These are phyloP conservation scores for Cyclostephanos invisitatus DNA, from an alignment of 108 stramenopile species.

Conservation along the genomic window DNA sequence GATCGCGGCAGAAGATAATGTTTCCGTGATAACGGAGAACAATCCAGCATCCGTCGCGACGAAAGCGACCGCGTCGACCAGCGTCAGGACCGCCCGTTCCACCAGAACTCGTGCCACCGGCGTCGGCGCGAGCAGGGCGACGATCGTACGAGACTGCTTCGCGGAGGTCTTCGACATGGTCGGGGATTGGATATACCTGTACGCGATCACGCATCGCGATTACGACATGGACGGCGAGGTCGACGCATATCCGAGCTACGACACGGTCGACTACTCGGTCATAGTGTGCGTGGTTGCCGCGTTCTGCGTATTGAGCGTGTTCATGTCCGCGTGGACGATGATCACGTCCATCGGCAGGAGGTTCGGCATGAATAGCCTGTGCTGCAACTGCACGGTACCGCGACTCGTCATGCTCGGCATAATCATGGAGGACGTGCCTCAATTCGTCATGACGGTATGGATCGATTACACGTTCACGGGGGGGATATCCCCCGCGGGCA, in stretches of 20 bases:
- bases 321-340: slow-evolving; percentile 23
- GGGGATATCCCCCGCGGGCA: slow-evolving; percentile 18
- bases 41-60: neutral
- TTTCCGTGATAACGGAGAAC: neutral
- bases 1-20: neutral
- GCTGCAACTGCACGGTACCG: slow-evolving; percentile 39
- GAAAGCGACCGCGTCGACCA: neutral
- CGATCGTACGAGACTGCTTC: neutral
- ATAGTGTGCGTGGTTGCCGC: slow-evolving; percentile 18
- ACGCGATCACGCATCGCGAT: slow-evolving; percentile 9
- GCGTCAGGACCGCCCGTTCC: no score
- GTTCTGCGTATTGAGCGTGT: slow-evolving; percentile 21
- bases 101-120: no score
- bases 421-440: slow-evolving; percentile 33
- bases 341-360: slow-evolving; percentile 14
- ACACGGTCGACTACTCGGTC: neutral
- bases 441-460: slow-evolving; percentile 22
- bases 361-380: slow-evolving; percentile 16
- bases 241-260: neutral
- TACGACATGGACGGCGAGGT: slow-evolving; percentile 1
- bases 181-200: slow-evolving; percentile 11
- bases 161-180: slow-evolving; percentile 11
- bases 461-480: slow-evolving; percentile 26
- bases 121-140: neutral
- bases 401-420: slow-evolving; percentile 23